Conservation (phyloP, 257 asterid species). For the Cinchona pubescens region DNA sequence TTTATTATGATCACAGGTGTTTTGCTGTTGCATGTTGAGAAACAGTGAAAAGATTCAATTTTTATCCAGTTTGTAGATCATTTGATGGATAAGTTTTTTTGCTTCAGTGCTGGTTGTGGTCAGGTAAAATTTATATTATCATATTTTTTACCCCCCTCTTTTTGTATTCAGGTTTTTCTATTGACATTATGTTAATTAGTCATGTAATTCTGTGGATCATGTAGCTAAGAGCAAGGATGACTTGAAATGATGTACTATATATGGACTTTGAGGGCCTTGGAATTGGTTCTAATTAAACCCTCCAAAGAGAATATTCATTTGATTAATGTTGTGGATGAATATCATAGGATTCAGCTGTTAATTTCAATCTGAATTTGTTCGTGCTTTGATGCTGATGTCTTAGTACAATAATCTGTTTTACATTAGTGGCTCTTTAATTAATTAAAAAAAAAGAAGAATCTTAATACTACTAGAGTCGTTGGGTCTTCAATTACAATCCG, state of each 20-base stretch:
- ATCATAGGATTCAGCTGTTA: background rate
- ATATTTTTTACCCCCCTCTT: background rate
- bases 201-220: conserved; percentile 12
- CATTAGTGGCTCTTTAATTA: background rate
- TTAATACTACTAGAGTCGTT: background rate
- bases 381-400: background rate
- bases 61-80: conserved; percentile 14
- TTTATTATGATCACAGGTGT: conserved; percentile 22
- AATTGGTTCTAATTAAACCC: background rate
- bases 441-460: background rate
- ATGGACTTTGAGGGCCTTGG: background rate
- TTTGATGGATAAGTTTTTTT: conserved; percentile 33
- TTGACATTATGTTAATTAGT: no score
- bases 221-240: background rate
- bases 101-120: conserved; percentile 31
- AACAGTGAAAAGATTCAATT: conserved; percentile 3
- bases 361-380: background rate
- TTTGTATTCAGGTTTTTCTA: background rate
- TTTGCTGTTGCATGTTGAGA: conserved; percentile 20
- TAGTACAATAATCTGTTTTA: background rate
- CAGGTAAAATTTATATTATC: conserved; percentile 39
- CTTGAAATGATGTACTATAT: background rate
- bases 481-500: background rate
- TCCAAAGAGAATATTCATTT: background rate
- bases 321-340: background rate